phyloP scores from a whole-genome alignment of 1,139 yeast species.

The Arxiozyma bovina region DNA sequence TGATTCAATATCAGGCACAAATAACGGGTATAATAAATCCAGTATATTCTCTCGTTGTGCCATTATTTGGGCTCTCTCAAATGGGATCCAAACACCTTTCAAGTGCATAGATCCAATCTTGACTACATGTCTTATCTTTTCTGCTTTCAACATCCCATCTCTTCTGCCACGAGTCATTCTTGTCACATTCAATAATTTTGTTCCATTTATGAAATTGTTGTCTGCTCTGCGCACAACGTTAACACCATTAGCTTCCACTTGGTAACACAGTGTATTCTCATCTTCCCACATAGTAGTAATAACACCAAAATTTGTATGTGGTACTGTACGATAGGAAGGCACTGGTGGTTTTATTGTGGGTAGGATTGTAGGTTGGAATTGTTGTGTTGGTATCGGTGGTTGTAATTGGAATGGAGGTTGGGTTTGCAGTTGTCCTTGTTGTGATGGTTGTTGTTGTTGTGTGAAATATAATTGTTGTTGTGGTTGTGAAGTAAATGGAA shows the following conservation, averaged over 20 bases:
- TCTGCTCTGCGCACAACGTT: conserved; percentile 90
- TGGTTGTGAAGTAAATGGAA: neutral
- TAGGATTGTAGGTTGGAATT: conserved; percentile 2
- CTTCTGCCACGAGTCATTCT: conserved; percentile 95
- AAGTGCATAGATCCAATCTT: conserved; percentile 95
- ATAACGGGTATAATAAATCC: conserved; percentile 76
- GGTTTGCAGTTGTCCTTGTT: neutral
- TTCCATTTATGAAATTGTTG: conserved; percentile 88
- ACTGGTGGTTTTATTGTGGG: conserved; percentile 1
- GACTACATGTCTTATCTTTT: conserved; percentile 83
- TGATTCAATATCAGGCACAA: conserved; percentile 56
- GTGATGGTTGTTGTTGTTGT: conserved; percentile 3
- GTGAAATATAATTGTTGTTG: conserved; percentile 5
- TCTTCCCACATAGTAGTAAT: conserved; percentile 98
- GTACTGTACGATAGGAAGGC: conserved; percentile 1
- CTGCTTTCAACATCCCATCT: conserved; percentile 86
- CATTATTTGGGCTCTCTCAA: conserved; percentile 84
- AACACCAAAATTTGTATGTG: conserved; percentile 37
- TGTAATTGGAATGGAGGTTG: conserved; percentile 8
- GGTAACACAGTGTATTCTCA: conserved; percentile 88
- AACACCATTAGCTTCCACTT: conserved; percentile 87
- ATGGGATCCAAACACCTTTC: conserved; percentile 97
- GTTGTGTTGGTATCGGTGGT: conserved; percentile 14
- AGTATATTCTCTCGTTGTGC: conserved; percentile 86
- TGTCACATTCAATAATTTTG: conserved; percentile 83